Evolutionary conservation across 208 protist genomes (phyloP).

Genomic region (Angomonas deanei): DNA sequence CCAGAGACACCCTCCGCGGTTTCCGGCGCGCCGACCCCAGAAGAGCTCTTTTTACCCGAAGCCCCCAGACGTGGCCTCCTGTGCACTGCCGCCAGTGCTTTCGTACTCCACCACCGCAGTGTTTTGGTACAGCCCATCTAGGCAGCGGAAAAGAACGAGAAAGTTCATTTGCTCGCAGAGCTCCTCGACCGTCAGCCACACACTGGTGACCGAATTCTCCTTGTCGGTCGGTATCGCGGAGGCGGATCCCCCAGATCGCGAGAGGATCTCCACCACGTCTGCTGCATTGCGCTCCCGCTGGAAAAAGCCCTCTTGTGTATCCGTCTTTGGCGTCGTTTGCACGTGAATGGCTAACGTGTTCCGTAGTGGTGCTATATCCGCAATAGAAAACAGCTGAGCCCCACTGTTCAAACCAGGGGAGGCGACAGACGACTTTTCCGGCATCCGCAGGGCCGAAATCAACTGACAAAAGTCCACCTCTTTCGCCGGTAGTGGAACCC

Average conservation of each 20-base stretch:
- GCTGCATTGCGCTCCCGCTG: slow-evolving; percentile 33
- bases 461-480: background rate
- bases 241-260: background rate
- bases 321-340: slow-evolving; percentile 42
- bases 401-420: slow-evolving; percentile 10
- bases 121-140: slow-evolving; percentile 29
- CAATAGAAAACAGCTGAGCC: slow-evolving; percentile 61
- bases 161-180: slow-evolving; percentile 40
- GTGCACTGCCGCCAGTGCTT: background rate
- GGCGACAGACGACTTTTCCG: background rate
- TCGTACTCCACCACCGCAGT: slow-evolving; percentile 12
- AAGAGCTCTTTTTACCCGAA: too few species aligned
- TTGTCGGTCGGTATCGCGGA: slow-evolving; percentile 1
- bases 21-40: too few species aligned
- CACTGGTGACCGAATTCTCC: slow-evolving; percentile 16
- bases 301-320: slow-evolving; percentile 35
- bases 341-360: slow-evolving; percentile 68
- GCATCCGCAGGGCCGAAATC: background rate
- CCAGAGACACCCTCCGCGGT: background rate
- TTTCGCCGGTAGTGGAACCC: slow-evolving; percentile 11
- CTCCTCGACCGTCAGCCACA: slow-evolving; percentile 78
- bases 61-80: background rate
- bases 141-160: slow-evolving; percentile 54
- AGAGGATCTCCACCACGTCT: slow-evolving; percentile 38
- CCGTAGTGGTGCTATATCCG: slow-evolving; percentile 50